These are phyloP conservation scores for Xylaria sp. DNA, from an alignment of 2,329 filamentous ascomycete genomes.

Conservation along the genomic window DNA sequence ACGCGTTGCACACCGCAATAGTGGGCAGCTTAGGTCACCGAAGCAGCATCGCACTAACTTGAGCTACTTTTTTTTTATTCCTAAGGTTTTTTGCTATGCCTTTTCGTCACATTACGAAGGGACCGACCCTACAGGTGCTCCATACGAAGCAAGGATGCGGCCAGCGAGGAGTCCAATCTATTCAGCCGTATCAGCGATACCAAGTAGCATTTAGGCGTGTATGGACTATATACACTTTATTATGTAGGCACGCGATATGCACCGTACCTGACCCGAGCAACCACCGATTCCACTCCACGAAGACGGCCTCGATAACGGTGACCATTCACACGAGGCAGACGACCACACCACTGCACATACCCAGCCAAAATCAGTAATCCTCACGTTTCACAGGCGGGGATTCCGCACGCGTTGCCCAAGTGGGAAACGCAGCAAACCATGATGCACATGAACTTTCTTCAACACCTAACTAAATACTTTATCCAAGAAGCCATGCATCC, in stretches of 20 bases:
- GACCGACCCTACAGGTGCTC: conserved; percentile 21
- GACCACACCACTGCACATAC: conserved; percentile 46
- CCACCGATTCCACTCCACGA: conserved; percentile 26
- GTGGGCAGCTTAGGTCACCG: conserved; percentile 26
- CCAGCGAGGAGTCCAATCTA: conserved; percentile 20
- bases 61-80: conserved; percentile 25
- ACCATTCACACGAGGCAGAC: conserved; percentile 38
- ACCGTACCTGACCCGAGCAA: conserved; percentile 38
- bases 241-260: conserved; percentile 36
- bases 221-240: conserved; percentile 4
- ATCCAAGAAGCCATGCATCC: conserved; percentile 15
- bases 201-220: conserved; percentile 1
- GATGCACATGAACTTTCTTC: conserved; percentile 29
- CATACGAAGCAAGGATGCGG: conserved; percentile 24
- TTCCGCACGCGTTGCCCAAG: conserved; percentile 38
- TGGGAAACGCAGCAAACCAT: conserved; percentile 36
- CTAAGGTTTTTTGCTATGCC: conserved; percentile 14
- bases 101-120: conserved; percentile 17
- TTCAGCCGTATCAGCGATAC: conserved; percentile 7
- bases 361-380: conserved; percentile 43
- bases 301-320: conserved; percentile 19
- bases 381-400: conserved; percentile 45
- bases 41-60: conserved; percentile 17
- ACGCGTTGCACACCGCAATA: conserved; percentile 34
- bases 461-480: conserved; percentile 4